Evolutionary conservation across 495 filamentous ascomycete species (phyloP).

Genomic region (Mytilinidion resinicola): DNA sequence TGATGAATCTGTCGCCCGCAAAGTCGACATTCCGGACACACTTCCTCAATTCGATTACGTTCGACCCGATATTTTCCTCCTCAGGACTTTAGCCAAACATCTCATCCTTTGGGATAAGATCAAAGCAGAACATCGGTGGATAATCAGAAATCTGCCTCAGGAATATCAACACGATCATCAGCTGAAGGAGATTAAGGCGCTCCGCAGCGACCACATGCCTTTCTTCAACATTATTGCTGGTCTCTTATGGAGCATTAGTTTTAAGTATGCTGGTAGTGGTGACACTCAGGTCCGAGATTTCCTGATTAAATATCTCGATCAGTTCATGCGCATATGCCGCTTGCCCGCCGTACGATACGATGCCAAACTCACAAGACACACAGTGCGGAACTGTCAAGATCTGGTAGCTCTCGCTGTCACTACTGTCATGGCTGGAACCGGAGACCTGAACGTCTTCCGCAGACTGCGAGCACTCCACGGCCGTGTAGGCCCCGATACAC

Average conservation of each 20-base stretch:
- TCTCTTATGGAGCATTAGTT: slow-evolving; percentile 74
- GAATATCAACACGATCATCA: slow-evolving; percentile 52
- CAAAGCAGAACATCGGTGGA: slow-evolving; percentile 62
- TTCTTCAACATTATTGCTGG: slow-evolving; percentile 90
- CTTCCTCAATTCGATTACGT: slow-evolving; percentile 89
- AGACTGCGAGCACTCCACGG: slow-evolving; percentile 82
- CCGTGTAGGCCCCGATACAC: slow-evolving; percentile 72
- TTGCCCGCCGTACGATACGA: slow-evolving; percentile 69
- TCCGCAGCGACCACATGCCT: slow-evolving; percentile 74
- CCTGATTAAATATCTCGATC: slow-evolving; percentile 75
- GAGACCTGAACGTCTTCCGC: slow-evolving; percentile 84
- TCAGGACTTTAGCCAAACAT: slow-evolving; percentile 85
- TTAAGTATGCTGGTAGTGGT: slow-evolving; percentile 84
- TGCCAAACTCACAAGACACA: slow-evolving; percentile 68
- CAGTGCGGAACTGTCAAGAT: slow-evolving; percentile 85
- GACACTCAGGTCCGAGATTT: slow-evolving; percentile 65
- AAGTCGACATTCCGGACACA: slow-evolving; percentile 88
- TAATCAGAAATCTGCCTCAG: slow-evolving; percentile 63
- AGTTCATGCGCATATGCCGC: slow-evolving; percentile 73
- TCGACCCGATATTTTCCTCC: slow-evolving; percentile 82
- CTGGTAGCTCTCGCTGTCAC: slow-evolving; percentile 72
- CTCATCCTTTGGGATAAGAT: slow-evolving; percentile 92
- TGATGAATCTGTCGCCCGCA: slow-evolving; percentile 78
- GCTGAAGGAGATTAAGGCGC: slow-evolving; percentile 47
- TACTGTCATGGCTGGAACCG: slow-evolving; percentile 91